These are phyloP conservation scores for Eucalyptus dawsonii DNA, from an alignment of 345 rosid genomes.

Conservation along the genomic window DNA sequence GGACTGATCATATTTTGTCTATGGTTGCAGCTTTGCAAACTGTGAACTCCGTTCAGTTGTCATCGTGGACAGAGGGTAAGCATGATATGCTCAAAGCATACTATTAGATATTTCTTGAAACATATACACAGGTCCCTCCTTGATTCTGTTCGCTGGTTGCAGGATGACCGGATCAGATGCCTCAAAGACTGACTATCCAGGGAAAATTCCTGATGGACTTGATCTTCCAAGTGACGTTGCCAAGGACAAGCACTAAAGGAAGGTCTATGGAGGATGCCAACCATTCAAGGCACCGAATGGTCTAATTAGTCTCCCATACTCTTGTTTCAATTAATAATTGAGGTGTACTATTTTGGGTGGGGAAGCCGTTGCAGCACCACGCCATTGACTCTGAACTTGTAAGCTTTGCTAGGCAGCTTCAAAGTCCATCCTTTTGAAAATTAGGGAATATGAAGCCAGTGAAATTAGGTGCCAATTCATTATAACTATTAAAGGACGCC, in stretches of 20 bases:
- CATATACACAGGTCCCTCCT: background rate
- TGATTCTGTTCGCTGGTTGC: background rate
- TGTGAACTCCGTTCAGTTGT: constrained; percentile 48
- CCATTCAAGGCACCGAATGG: background rate
- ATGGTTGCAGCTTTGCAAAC: constrained; percentile 28
- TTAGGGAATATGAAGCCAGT: background rate
- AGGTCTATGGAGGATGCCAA: background rate
- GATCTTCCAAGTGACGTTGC: constrained; percentile 1
- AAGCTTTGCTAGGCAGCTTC: background rate
- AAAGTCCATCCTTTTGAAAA: background rate
- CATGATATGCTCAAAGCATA: background rate
- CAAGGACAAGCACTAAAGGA: background rate
- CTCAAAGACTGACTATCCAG: constrained; percentile 2
- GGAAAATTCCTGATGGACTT: background rate
- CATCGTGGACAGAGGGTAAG: constrained; percentile 26
- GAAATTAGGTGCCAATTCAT: background rate
- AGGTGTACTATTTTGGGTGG: background rate
- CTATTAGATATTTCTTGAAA: background rate
- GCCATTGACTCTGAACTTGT: background rate
- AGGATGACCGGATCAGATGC: constrained; percentile 7
- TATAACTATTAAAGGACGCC: background rate
- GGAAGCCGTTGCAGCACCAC: background rate
- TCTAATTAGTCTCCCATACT: background rate
- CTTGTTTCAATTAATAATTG: background rate
- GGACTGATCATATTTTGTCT: background rate